Evolutionary conservation across 768 basidiomycete species (phyloP), one percentile per base, ranked within the genome.

Genomic region (Lentinula sp.): DNA sequence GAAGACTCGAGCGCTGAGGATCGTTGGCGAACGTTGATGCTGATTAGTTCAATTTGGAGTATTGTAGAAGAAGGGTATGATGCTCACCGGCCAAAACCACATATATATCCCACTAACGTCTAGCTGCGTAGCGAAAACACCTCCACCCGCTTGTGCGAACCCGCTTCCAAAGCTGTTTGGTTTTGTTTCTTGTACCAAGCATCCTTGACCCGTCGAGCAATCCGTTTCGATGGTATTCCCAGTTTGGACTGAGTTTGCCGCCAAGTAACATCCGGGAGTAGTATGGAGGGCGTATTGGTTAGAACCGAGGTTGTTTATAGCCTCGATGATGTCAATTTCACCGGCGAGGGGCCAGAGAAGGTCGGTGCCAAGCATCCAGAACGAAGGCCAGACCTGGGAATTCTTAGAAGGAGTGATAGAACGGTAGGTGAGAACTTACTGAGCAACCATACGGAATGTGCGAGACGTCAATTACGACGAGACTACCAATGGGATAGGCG

Each of bases 281-380:
- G 84, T 78, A 65, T 86, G 86, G 7, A 87, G 66, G 0, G 85
- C 81, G 72, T 82, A 78, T 66, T 85, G 85, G 68, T 88, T 88
- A 43, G 71, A 66, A 6, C 66, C 41, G 63, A 74, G 70, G 16
- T 79, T 66, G 70, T 88, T 87, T 63, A 89, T 82, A 15, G 77
- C 81, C 68, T 88, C 86, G 45, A 87, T 76, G 45, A 85, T 84
- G 67, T 79, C 78, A 57, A 79, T 78, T 64, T 79, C 77, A 50
- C 79, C 80, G 33, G 71, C 72, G 16, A 71, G 55, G 5, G 80
- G 80, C 79, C 80, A 81, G 16, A 62, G 62, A 20, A 54, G 39
- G 48, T 68, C 70, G 12, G 64, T 67, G 4, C 80, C 80, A 41
- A 76, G 73, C 2, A 77, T 75, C 80, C 81, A 80, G 59, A 78